A percentile compares a stretch with the other conserved stretches of the same genome.
Conservation (phyloP, 2,329 filamentous ascomycete genomes). For the Xylariaceae sp. region DNA sequence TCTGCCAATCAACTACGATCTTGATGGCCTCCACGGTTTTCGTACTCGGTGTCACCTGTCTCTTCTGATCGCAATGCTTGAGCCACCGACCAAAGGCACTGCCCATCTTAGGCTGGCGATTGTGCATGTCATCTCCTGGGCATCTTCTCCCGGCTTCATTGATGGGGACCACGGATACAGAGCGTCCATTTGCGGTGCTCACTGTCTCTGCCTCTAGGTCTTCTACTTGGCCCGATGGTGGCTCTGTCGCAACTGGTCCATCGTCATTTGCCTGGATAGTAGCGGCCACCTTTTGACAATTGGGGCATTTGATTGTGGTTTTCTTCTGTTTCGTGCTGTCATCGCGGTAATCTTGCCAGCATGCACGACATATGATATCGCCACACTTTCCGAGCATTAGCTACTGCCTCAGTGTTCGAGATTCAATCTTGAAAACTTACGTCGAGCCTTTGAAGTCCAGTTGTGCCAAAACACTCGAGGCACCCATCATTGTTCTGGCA, state of each 20-base stretch:
- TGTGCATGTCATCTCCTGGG: constrained; percentile 11
- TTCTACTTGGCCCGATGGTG: no score
- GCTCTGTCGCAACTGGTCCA: no score
- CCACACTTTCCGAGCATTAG: constrained; percentile 8
- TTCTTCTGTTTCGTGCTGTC: not conserved
- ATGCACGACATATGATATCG: constrained; percentile 3
- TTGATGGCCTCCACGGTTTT: constrained; percentile 1
- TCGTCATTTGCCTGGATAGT: no score
- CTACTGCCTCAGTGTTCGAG: not conserved
- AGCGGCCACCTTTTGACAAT: no score
- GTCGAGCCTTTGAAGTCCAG: not conserved
- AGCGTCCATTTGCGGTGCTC: not conserved
- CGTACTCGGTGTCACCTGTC: constrained; percentile 1
- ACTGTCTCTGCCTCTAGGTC: no score
- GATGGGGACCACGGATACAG: not conserved
- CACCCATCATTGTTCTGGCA: not conserved
- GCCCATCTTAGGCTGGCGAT: constrained; percentile 3
- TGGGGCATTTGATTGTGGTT: no score
- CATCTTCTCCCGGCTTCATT: not conserved
- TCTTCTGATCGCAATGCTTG: not conserved
- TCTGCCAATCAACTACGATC: constrained; percentile 3
- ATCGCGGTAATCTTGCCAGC: not conserved
- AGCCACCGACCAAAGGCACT: constrained; percentile 2
- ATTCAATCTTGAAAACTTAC: not conserved
- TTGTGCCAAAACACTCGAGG: not conserved